A percentile compares a stretch with the other conserved stretches of the same genome.
phyloP scores from a whole-genome alignment of 169 alveolate genomes.

The Plasmodium knowlesi region DNA sequence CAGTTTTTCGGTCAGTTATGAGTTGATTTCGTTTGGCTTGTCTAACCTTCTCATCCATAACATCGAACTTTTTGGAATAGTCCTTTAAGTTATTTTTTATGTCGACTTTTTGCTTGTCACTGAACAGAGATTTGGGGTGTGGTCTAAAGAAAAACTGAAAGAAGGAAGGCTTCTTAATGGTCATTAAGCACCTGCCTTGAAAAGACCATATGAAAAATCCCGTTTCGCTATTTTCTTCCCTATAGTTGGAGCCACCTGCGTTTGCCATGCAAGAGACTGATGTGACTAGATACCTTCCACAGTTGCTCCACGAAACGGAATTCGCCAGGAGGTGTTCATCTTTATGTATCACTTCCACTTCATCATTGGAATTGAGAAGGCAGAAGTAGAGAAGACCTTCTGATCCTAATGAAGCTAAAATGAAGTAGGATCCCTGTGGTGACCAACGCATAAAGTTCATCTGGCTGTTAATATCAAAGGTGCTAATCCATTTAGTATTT shows the following conservation, averaged over 20 bases:
- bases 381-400: constrained; percentile 90
- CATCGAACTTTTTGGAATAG: constrained; percentile 83
- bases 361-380: constrained; percentile 86
- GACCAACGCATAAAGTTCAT: constrained; percentile 90
- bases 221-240: constrained; percentile 84
- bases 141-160: constrained; percentile 91
- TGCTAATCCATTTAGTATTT: constrained; percentile 80
- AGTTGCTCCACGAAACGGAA: constrained; percentile 90
- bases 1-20: constrained; percentile 74
- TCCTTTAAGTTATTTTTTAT: constrained; percentile 89
- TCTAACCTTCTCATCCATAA: constrained; percentile 86
- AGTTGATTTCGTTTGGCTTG: constrained; percentile 81
- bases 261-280: constrained; percentile 68
- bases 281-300: constrained; percentile 91
- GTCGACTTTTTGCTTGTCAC: constrained; percentile 84
- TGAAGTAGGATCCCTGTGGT: constrained; percentile 91
- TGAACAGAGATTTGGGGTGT: constrained; percentile 90
- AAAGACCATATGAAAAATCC: constrained; percentile 91
- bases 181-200: constrained; percentile 90
- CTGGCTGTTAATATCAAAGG: constrained; percentile 85
- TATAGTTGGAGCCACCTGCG: constrained; percentile 5
- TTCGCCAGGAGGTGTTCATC: constrained; percentile 90
- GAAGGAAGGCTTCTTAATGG: constrained; percentile 86
- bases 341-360: constrained; percentile 90
- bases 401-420: constrained; percentile 87